Percentiles rank a stretch among this genome's conserved stretches.
Conservation (phyloP, 2,329 filamentous ascomycete genomes). For the Beauveria sp. region DNA sequence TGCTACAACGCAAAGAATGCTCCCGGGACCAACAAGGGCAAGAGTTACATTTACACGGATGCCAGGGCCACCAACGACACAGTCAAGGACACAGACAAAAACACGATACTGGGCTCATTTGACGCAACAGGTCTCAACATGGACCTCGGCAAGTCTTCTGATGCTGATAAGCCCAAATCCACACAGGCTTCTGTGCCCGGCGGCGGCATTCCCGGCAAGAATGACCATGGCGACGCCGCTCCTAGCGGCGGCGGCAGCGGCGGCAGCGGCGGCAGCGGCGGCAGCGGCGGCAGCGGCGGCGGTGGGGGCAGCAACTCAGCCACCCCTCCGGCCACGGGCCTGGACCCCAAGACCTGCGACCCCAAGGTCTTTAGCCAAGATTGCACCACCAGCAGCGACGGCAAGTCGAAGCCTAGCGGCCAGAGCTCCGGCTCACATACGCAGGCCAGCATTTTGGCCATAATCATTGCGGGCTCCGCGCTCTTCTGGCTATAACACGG, state of each 20-base stretch:
- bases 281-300: constrained; percentile 17
- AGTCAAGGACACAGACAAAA: constrained; percentile 65
- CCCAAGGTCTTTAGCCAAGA: constrained; percentile 33
- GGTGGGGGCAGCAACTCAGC: constrained; percentile 15
- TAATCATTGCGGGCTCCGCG: constrained; percentile 28
- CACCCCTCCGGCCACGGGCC: constrained; percentile 10
- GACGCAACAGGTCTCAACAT: constrained; percentile 74
- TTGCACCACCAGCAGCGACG: constrained; percentile 23
- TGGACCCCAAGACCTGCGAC: constrained; percentile 24
- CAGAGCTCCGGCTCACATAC: constrained; percentile 25
- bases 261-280: constrained; percentile 13
- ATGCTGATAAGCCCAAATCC: constrained; percentile 14
- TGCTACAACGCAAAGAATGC: constrained; percentile 63
- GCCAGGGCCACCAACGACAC: constrained; percentile 63
- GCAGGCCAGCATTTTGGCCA: constrained; percentile 29
- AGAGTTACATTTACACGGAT: constrained; percentile 69
- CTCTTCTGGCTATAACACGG: constrained; percentile 27
- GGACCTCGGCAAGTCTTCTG: constrained; percentile 34
- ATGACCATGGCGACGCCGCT: constrained; percentile 14
- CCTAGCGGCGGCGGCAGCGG: constrained; percentile 13
- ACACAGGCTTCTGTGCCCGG: constrained; percentile 22
- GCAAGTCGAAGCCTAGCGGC: constrained; percentile 13
- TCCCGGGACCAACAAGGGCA: constrained; percentile 62
- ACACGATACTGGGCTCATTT: constrained; percentile 71
- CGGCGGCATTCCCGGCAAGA: constrained; percentile 20